Percentiles rank a stretch among this genome's conserved stretches.
Evolutionary conservation across 768 basidiomycete species (phyloP).

Genomic region (Lactarius deliciosus): DNA sequence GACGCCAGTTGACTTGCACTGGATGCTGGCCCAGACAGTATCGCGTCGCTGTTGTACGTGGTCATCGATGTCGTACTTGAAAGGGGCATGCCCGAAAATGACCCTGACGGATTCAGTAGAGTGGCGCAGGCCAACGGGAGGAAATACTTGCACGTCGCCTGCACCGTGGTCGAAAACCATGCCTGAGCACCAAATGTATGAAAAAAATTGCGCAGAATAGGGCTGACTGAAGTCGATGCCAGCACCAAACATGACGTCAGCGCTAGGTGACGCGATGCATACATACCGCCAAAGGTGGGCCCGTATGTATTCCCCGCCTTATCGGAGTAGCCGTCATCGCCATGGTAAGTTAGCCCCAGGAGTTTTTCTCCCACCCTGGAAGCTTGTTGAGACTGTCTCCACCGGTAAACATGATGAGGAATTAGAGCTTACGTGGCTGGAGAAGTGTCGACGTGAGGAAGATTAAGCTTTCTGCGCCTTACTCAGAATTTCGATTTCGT

Average conservation of each 20-base stretch:
- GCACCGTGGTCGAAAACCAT: conserved; percentile 72
- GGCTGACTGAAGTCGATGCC: conserved; percentile 82
- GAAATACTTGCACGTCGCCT: conserved; percentile 66
- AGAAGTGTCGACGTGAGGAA: conserved; percentile 29
- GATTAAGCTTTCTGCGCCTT: conserved; percentile 75
- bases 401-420: no score
- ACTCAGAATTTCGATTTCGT: conserved; percentile 81
- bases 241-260: conserved; percentile 52
- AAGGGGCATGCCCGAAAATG: conserved; percentile 86
- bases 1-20: conserved; percentile 50
- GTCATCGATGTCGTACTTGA: conserved; percentile 88
- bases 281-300: conserved; percentile 76
- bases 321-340: conserved; percentile 80
- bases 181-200: conserved; percentile 41
- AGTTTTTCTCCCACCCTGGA: conserved; percentile 82
- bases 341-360: conserved; percentile 94
- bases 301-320: conserved; percentile 73
- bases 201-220: conserved; percentile 19
- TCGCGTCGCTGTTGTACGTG: conserved; percentile 74
- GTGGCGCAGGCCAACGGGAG: conserved; percentile 82
- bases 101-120: conserved; percentile 72
- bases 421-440: conserved; percentile 79
- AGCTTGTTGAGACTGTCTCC: conserved; percentile 66
- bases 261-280: neutral
- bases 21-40: conserved; percentile 64